Evolutionary conservation across 2,329 filamentous ascomycete species (phyloP), one percentile per base, ranked within the genome.

Genomic region (Fusarium sororula): DNA sequence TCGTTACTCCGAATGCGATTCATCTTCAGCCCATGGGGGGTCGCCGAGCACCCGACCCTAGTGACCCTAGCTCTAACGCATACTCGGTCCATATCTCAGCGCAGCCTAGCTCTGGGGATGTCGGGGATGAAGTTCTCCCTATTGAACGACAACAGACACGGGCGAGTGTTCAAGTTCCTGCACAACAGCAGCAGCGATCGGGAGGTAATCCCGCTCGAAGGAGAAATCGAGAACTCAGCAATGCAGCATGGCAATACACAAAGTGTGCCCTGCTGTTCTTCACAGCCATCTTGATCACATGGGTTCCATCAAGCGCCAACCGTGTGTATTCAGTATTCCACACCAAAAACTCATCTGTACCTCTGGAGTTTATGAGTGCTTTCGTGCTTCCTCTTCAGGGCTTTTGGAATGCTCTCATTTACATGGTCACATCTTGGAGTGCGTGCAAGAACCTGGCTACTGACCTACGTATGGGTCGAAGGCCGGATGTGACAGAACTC

Each of bases 401-500:
- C 0, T 93, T 95, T 77, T 96, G 94, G 93, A 97, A 97, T 80
- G 89, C 91, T 24, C 81, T 93, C 66, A 94, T 97, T 74, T 97
- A 96, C 81, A 83, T 90, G 22, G 87, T 89, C 17, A 94, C 92
- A 3, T 94, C 92, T 11, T 89, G 90, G 86, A 82, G 88, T 56
- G 91, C 91, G 1, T 91, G 90, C 78, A 87, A 87, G 79, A 82
- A 82, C 38, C 80, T 90, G 35, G 82, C 80, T 60, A 75, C 77
- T 15, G 84, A 86, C 53, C 64, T 86, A n/a, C 68, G 75, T 53
- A 65, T 74, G 58, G 76, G 76, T 18, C 79, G 74, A 42, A 72
- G 78, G 28, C 75, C 79, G 32, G 72, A 77, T 41, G 80, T 83
- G 32, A 79, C 81, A 11, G 84, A 85, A 57, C 68, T 85, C 3